These are phyloP conservation scores for Pestalotiopsis sp. DNA, from an alignment of 2,329 filamentous ascomycete genomes.

Conservation along the genomic window DNA sequence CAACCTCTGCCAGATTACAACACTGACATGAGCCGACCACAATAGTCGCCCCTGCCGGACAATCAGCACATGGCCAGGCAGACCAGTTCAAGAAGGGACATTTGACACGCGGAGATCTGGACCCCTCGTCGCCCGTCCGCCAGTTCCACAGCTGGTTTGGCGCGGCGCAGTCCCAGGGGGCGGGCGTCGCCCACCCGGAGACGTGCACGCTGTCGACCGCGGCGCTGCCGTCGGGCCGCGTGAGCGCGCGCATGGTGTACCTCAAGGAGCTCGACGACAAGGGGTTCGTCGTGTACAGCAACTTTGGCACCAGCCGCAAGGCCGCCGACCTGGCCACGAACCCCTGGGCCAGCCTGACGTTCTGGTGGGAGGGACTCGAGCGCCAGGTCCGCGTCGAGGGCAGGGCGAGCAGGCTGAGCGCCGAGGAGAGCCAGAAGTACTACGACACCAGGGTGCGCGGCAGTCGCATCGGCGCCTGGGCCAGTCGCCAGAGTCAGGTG, in stretches of 20 bases:
- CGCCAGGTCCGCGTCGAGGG: conserved; percentile 92
- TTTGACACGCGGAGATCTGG: conserved; percentile 62
- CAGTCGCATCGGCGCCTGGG: conserved; percentile 88
- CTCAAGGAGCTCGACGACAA: conserved; percentile 85
- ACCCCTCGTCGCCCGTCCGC: conserved; percentile 62
- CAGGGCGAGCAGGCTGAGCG: conserved; percentile 61
- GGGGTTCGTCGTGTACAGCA: conserved; percentile 92
- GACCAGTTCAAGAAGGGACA: conserved; percentile 70
- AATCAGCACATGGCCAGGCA: conserved; percentile 61
- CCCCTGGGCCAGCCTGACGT: conserved; percentile 77
- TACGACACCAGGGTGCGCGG: conserved; percentile 73
- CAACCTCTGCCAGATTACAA: not conserved
- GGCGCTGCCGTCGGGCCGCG: conserved; percentile 76
- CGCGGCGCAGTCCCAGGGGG: conserved; percentile 55
- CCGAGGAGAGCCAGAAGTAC: conserved; percentile 71
- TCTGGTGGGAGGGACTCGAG: conserved; percentile 87
- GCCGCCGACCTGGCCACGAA: conserved; percentile 71
- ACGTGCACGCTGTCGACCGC: conserved; percentile 87
- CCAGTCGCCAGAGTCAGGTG: conserved; percentile 82
- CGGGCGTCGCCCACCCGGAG: conserved; percentile 72
- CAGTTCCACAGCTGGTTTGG: conserved; percentile 94
- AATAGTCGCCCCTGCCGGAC: conserved; percentile 65
- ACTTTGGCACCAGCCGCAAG: conserved; percentile 78
- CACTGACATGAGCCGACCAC: conserved; percentile 16
- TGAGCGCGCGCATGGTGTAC: conserved; percentile 86